phyloP scores from a whole-genome alignment of 1,284 basidiomycete genomes.

The Naganishia sp. region DNA sequence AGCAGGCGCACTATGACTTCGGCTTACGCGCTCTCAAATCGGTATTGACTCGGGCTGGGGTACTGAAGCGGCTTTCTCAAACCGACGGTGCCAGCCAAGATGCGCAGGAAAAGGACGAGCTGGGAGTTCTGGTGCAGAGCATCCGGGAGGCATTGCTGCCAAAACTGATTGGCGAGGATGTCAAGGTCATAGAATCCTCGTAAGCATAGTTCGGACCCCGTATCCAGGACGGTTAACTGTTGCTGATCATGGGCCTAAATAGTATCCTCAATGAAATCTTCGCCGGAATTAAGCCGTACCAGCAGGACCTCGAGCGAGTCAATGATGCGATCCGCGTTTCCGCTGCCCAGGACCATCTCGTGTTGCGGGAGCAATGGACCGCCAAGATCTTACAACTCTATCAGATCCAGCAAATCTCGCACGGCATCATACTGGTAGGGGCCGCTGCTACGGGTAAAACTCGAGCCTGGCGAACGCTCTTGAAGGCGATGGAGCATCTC shows the following conservation, averaged over 20 bases:
- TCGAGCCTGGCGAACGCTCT: conserved; percentile 92
- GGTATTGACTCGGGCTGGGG: conserved; percentile 94
- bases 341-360: conserved; percentile 80
- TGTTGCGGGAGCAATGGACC: conserved; percentile 86
- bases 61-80: conserved; percentile 65
- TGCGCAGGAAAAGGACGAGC: conserved; percentile 66
- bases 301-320: conserved; percentile 79
- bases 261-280: conserved; percentile 96
- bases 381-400: conserved; percentile 96
- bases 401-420: conserved; percentile 99
- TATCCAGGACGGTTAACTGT: too few relatives aligned
- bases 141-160: conserved; percentile 99
- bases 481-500: conserved; percentile 84
- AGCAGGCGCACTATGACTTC: conserved; percentile 99
- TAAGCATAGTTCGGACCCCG: conserved; percentile 50
- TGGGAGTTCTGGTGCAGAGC: conserved; percentile 97
- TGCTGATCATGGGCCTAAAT: conserved; percentile 16
- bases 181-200: conserved; percentile 81
- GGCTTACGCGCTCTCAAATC: conserved; percentile 96
- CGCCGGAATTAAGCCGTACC: conserved; percentile 92
- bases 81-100: conserved; percentile 53
- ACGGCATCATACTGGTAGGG: conserved; percentile 99
- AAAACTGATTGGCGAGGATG: conserved; percentile 96
- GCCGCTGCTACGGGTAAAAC: conserved; percentile 97
- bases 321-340: conserved; percentile 81